Evolutionary conservation across 805 yeast species (phyloP), one percentile per base, ranked within the genome.

Genomic region (Ogataea corticis): DNA sequence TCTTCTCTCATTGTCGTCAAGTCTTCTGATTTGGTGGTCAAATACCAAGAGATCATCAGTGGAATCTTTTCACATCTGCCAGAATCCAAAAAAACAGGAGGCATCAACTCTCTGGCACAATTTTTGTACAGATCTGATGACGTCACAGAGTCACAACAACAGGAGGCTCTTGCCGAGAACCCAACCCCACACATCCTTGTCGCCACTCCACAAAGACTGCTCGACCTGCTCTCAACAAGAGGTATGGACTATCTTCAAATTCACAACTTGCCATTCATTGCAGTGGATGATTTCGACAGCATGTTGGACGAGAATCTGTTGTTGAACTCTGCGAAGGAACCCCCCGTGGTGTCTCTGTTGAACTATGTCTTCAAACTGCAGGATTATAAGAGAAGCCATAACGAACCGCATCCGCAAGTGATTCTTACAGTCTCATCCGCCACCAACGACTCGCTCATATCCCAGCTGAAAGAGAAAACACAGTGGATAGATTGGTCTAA

Each of bases 401-500:
- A 59, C 34, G 64, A 59, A 25, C 58, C 66, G 11, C 68, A 63
- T 38, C 65, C 68, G 0, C 67, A 64, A 41, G 25, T 65, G 1
- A 42, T 59, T 10, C 46, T 65, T n/a, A 61, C 60, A 3, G 56
- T 58, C 9, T 55, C 61, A 7, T 44, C 60, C 0, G 38, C 53
- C 6, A 38, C 56, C 46, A 69, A 86, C n/a, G 70, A 65, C 5
- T 57, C 62, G 2, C 70, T 85, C 56, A 71, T 82, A 44, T 62
- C 67, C 6, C 77, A 78, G 39, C 65, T 85, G 36, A 81, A 73
- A 52, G 60, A 61, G 2, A 75, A 70, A 47, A 62, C 65, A 0
- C 84, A 87, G 12, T 79, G 85, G 78, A 49, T 65, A 39, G 65
- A 63, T 42, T 64, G 68, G 69, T 47, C 51, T 18, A 58, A 50